Percentiles rank a stretch among this genome's conserved stretches.
Conservation (phyloP, 495 filamentous ascomycete genomes). For the Oidiodendron maius region DNA sequence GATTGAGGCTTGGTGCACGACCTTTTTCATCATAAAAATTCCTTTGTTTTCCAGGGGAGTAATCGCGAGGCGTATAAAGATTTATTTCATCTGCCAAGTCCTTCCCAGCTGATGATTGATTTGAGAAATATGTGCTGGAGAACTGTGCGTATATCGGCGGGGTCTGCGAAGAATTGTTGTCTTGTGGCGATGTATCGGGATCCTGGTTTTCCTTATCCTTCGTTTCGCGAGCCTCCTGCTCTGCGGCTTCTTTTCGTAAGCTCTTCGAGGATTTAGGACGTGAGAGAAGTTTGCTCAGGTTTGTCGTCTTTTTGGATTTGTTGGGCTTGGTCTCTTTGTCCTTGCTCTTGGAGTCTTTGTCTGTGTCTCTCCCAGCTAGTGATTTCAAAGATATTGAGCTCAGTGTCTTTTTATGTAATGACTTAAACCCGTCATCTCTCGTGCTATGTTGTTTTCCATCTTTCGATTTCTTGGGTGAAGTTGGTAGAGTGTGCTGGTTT, state of each 20-base stretch:
- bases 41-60: conserved; percentile 59
- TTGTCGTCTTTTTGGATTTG: conserved; percentile 80
- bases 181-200: conserved; percentile 40
- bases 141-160: conserved; percentile 80
- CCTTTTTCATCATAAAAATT: conserved; percentile 51
- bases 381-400: conserved; percentile 63
- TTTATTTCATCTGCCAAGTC: conserved; percentile 52
- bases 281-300: conserved; percentile 58
- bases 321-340: conserved; percentile 56
- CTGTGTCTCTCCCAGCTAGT: conserved; percentile 46
- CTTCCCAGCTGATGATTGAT: conserved; percentile 36
- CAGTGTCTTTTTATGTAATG: conserved; percentile 58
- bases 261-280: conserved; percentile 57
- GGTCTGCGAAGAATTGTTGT: conserved; percentile 30
- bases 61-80: conserved; percentile 38
- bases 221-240: conserved; percentile 30
- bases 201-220: conserved; percentile 79
- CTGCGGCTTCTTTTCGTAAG: conserved; percentile 32
- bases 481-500: conserved; percentile 32
- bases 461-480: conserved; percentile 35
- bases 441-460: conserved; percentile 22
- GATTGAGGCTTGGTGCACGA: conserved; percentile 48
- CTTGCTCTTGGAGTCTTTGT: conserved; percentile 43
- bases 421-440: conserved; percentile 20
- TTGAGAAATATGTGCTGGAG: conserved; percentile 35